phyloP scores from a whole-genome alignment of 257 asterid genomes.

The Solanum lycopersicoides region DNA sequence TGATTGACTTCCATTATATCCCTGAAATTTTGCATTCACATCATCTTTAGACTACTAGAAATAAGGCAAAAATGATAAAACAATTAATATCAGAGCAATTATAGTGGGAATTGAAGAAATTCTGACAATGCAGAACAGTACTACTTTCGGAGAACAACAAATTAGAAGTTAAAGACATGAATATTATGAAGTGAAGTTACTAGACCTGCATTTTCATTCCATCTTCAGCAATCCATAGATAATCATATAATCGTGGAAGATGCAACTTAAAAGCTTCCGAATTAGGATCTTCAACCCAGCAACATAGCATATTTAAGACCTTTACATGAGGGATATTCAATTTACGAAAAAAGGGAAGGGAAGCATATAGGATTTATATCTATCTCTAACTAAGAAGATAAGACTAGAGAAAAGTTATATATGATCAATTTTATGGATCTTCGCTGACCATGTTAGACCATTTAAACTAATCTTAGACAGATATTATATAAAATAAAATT shows the following conservation, averaged over 20 bases:
- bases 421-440: no score
- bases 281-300: conserved; percentile 11
- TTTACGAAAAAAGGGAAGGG: not conserved
- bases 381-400: no score
- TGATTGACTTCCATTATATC: conserved; percentile 44
- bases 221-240: conserved; percentile 32
- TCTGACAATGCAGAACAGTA: not conserved
- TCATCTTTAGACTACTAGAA: not conserved
- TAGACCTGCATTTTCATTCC: conserved; percentile 51
- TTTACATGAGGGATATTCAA: not conserved
- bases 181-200: not conserved
- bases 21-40: conserved; percentile 10
- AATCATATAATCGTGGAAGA: conserved; percentile 11
- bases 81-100: not conserved
- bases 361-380: not conserved
- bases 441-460: no score
- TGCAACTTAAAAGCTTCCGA: conserved; percentile 2
- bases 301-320: conserved; percentile 4
- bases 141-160: not conserved
- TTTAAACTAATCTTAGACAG: no score
- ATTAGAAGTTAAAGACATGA: not conserved
- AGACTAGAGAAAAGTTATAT: no score
- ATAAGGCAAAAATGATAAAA: not conserved
- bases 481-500: no score
- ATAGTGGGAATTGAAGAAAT: not conserved